Conservation (phyloP, 129 eudicot species). For the Flaveria bidentis region DNA sequence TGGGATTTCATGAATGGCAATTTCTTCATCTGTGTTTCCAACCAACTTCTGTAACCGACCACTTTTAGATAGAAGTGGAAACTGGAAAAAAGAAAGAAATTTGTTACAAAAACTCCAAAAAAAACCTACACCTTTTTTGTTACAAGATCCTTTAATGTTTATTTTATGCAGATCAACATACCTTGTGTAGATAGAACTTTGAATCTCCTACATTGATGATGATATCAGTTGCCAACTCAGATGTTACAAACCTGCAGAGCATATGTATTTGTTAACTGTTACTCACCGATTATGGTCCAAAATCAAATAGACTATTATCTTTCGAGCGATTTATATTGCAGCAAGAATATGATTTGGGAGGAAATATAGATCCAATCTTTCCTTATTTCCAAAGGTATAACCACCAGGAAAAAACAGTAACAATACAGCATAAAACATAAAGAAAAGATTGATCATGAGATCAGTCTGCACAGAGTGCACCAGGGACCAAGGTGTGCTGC, state of each 20-base stretch:
- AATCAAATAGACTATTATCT: neutral
- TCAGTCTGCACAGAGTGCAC: neutral
- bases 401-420: no score
- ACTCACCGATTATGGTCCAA: neutral
- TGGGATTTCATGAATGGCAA: constrained; percentile 71
- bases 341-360: neutral
- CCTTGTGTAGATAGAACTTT: constrained; percentile 93
- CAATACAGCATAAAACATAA: neutral
- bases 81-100: constrained; percentile 47
- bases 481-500: neutral
- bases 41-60: constrained; percentile 68
- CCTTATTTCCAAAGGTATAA: neutral
- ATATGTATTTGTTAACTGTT: neutral
- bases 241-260: constrained; percentile 71
- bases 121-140: neutral
- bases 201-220: constrained; percentile 70
- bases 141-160: constrained; percentile 7
- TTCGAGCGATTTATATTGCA: neutral
- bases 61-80: constrained; percentile 89
- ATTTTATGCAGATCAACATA: constrained; percentile 34
- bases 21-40: constrained; percentile 54
- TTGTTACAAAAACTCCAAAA: constrained; percentile 15
- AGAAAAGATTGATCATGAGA: neutral
- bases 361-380: constrained; percentile 3
- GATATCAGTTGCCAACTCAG: constrained; percentile 79